Evolutionary conservation across 2,329 filamentous ascomycete genomes (phyloP).

Genomic region (Phialophora tarda): DNA sequence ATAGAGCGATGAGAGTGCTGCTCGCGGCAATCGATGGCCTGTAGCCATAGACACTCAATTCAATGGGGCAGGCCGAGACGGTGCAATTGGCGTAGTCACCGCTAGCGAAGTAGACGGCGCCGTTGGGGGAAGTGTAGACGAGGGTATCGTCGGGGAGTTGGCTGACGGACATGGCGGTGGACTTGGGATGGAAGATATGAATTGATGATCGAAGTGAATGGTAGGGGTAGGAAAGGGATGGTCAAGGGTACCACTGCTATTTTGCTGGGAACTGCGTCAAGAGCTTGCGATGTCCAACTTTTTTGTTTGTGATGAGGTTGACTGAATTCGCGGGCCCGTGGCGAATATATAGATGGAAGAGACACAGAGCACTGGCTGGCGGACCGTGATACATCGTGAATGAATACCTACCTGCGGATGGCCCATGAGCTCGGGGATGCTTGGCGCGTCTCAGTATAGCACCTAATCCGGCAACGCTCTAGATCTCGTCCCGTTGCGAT

Average conservation of each 20-base stretch:
- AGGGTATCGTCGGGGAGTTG: slow-evolving; percentile 2
- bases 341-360: slow-evolving; percentile 17
- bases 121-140: slow-evolving; percentile 23
- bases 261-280: neutral
- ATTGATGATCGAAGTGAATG: neutral
- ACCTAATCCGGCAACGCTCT: neutral
- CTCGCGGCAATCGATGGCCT: slow-evolving; percentile 51
- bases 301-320: neutral
- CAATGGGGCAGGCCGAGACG: slow-evolving; percentile 47
- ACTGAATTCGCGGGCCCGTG: neutral
- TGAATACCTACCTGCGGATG: neutral
- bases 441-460: neutral
- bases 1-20: slow-evolving; percentile 51
- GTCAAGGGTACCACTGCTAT: neutral
- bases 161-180: neutral
- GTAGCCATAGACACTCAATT: slow-evolving; percentile 52
- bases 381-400: neutral
- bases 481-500: slow-evolving; percentile 1
- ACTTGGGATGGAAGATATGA: neutral
- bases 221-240: neutral
- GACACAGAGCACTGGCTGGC: neutral
- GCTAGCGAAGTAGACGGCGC: slow-evolving; percentile 25
- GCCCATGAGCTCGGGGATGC: neutral
- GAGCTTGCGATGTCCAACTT: neutral
- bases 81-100: slow-evolving; percentile 36